phyloP scores from a whole-genome alignment of 106 monocot species.

The Platanthera zijinensis region DNA sequence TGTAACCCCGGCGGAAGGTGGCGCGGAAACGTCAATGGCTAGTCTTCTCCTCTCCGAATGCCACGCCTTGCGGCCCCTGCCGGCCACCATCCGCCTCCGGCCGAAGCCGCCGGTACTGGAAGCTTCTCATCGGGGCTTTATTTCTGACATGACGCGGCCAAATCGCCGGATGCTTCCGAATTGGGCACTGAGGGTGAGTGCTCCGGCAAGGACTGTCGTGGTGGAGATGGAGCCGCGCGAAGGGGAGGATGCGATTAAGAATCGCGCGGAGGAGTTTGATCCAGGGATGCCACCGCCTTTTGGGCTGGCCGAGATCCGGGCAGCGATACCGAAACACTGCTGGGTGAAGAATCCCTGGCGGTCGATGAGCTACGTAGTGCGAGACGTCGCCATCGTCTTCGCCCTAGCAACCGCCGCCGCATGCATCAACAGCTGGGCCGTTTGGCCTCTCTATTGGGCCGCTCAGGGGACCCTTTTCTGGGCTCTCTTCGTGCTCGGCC shows the following conservation, averaged over 20 bases:
- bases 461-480: constrained; percentile 99
- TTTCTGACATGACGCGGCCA: neutral
- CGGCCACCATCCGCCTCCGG: neutral
- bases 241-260: constrained; percentile 4
- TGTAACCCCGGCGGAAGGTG: too few relatives aligned
- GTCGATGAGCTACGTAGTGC: constrained; percentile 76
- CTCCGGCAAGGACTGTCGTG: constrained; percentile 6
- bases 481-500: constrained; percentile 93
- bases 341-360: constrained; percentile 77
- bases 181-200: constrained; percentile 32
- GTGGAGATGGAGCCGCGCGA: constrained; percentile 15
- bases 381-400: constrained; percentile 62
- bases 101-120: neutral
- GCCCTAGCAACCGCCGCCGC: constrained; percentile 61
- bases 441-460: constrained; percentile 89
- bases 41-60: constrained; percentile 38
- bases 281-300: constrained; percentile 66
- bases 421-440: constrained; percentile 57
- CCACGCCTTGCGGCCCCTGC: constrained; percentile 31
- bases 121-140: neutral
- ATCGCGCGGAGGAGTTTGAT: constrained; percentile 29
- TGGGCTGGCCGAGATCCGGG: constrained; percentile 63
- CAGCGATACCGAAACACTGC: constrained; percentile 78
- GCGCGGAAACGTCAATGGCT: constrained; percentile 21
- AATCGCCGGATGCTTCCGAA: constrained; percentile 4